phyloP scores from a whole-genome alignment of 257 asterid genomes.

The Fraxinus excelsior region DNA sequence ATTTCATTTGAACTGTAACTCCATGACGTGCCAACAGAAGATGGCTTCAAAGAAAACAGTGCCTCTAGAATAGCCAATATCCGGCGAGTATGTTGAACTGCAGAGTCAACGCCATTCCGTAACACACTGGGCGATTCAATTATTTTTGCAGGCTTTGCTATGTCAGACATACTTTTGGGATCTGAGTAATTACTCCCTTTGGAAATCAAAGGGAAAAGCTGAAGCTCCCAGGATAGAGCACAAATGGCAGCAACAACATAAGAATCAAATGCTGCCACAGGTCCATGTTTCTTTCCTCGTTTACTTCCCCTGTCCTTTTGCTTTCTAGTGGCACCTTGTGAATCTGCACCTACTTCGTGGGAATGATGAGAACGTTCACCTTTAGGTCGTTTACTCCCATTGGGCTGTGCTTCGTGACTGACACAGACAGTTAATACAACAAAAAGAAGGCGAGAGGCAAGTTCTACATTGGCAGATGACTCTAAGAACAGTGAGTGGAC shows the following conservation, averaged over 20 bases:
- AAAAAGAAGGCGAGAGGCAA: constrained; percentile 94
- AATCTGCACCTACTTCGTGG: constrained; percentile 46
- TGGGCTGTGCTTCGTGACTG: constrained; percentile 90
- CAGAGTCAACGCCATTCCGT: constrained; percentile 72
- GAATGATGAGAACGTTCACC: constrained; percentile 47
- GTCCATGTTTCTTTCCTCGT: constrained; percentile 75
- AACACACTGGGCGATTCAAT: constrained; percentile 53
- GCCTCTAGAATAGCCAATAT: constrained; percentile 94
- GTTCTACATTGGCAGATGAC: constrained; percentile 86
- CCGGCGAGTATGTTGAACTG: constrained; percentile 84
- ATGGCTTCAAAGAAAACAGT: constrained; percentile 94
- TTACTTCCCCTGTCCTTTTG: constrained; percentile 45
- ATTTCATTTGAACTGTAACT: constrained; percentile 93
- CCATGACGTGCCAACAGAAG: constrained; percentile 91
- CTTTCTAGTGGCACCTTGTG: constrained; percentile 38
- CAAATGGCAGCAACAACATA: constrained; percentile 97
- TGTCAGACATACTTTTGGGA: constrained; percentile 30
- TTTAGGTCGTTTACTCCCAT: constrained; percentile 69
- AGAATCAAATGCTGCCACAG: constrained; percentile 96
- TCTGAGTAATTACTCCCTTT: constrained; percentile 51
- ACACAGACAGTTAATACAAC: constrained; percentile 93
- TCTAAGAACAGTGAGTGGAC: constrained; percentile 89
- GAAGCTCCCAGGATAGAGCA: constrained; percentile 96
- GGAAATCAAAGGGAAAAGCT: constrained; percentile 79
- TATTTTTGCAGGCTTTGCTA: constrained; percentile 49